Evolutionary conservation across 1,139 yeast species (phyloP).

Genomic region (Pichia sp.): DNA sequence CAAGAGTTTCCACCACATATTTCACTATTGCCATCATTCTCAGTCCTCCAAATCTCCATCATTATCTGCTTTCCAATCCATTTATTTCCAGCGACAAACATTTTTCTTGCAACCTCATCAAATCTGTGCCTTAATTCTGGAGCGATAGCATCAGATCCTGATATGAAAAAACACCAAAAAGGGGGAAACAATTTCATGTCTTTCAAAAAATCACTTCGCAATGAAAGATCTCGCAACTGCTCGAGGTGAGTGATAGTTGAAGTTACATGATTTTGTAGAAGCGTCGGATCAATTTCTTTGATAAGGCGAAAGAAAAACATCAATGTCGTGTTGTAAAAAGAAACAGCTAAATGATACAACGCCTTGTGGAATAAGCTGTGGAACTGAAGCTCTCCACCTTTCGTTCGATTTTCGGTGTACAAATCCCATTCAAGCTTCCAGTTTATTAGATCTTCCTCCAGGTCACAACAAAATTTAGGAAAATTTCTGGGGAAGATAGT

Average conservation of each 20-base stretch:
- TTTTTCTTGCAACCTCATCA: conserved; percentile 33
- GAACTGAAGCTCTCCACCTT: conserved; percentile 21
- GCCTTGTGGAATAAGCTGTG: conserved; percentile 39
- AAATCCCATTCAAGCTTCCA: conserved; percentile 49
- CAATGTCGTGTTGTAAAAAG: conserved; percentile 43
- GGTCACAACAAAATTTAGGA: conserved; percentile 51
- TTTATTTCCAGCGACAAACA: conserved; percentile 36
- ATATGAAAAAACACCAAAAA: conserved; percentile 47
- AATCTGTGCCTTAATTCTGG: conserved; percentile 32
- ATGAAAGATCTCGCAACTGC: conserved; percentile 29
- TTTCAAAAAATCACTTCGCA: conserved; percentile 19
- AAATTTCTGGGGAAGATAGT: conserved; percentile 50
- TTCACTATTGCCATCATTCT: conserved; percentile 25
- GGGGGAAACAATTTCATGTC: conserved; percentile 32
- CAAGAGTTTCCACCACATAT: conserved; percentile 35
- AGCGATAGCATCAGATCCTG: conserved; percentile 43
- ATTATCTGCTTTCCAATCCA: conserved; percentile 55
- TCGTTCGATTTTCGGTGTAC: conserved; percentile 22
- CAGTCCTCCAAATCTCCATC: conserved; percentile 48
- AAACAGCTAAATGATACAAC: conserved; percentile 36
- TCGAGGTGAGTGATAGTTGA: conserved; percentile 36
- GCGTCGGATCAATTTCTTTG: conserved; percentile 36
- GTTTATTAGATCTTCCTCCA: conserved; percentile 44
- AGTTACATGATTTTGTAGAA: conserved; percentile 37
- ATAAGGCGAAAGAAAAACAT: conserved; percentile 45